phyloP scores from a whole-genome alignment of 148 eudicot species.

The Cornus kousa region DNA sequence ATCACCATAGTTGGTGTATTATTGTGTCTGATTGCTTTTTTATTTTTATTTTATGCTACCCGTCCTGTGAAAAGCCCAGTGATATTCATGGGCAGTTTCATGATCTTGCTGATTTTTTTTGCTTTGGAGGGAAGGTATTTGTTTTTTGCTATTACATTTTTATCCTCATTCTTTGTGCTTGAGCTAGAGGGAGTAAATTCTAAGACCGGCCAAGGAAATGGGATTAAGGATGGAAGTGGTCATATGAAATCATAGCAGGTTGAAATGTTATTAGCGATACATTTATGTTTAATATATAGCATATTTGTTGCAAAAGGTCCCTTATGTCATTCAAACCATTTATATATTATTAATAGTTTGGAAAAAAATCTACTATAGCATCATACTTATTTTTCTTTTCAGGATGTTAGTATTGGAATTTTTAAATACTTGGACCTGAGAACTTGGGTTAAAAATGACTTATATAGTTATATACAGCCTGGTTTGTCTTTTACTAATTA shows the following conservation, averaged over 20 bases:
- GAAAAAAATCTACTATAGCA: background rate
- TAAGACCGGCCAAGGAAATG: background rate
- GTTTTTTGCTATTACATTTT: background rate
- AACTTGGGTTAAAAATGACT: background rate
- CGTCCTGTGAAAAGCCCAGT: conserved; percentile 99
- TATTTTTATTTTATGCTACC: conserved; percentile 4
- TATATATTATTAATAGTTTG: background rate
- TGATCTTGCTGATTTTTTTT: conserved; percentile 93
- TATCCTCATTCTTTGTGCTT: conserved; percentile 4
- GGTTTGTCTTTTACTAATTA: too few species aligned
- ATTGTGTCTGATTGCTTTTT: background rate
- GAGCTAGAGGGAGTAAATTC: background rate
- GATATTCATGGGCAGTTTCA: conserved; percentile 97
- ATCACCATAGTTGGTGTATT: background rate
- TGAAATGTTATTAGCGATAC: background rate
- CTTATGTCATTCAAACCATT: background rate
- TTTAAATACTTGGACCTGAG: background rate
- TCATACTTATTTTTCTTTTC: background rate
- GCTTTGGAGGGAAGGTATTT: conserved; percentile 92
- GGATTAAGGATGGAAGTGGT: conserved; percentile 3
- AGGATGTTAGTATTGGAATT: background rate
- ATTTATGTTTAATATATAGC: background rate
- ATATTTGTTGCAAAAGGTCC: background rate
- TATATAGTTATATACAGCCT: too few species aligned
- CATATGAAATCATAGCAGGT: conserved; percentile 6